Base-by-base conservation (phyloP, 768 basidiomycete genomes). In the Mycena amicta region DNA sequence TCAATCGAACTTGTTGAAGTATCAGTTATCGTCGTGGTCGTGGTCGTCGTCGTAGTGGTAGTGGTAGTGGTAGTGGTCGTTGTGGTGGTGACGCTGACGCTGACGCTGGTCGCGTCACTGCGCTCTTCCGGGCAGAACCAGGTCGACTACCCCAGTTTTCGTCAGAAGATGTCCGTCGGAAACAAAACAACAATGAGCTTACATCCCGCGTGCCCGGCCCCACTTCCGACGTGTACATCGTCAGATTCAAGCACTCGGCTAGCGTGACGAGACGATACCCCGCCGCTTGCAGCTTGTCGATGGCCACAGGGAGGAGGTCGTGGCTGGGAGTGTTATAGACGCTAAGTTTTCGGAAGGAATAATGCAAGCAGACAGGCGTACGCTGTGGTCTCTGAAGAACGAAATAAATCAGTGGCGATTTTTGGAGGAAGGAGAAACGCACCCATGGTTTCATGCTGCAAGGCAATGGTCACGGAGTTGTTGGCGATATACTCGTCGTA, bases 181-280 rank as follows among this genome's bases (percentile, higher is more conserved):
- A 25, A 49, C 33, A 37, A 37, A n/a, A n/a, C n/a, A n/a, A n/a
- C n/a, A 8, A 45, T 13, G 20, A 13, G 22, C 49, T 37, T 33
- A 22, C 61, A 29, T 62, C 53, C 33, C 56, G 53, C 6, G 16
- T 15, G 3, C 55, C 55, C 8, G 20, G 28, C 12, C 47, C 8
- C n/a, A 41, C 56, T 3, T 37, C 23, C 3, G 15, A 45, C 0
- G 57, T 43, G 23, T 62, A 62, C 15, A 46, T 33, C 18, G 49
- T 6, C 29, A 64, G 55, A 27, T 57, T 67, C 0, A 67, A 30
- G 47, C 69, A 71, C 30, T 68, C 67, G 12, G 67, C 65, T 5
- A 68, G 43, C 3, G 67, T 68, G 26, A 66, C 66, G 23, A 71
- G 63, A 3, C 52, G 45, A 56, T 68, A 66, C 1, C 65, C 65